Evolutionary conservation across 2,329 filamentous ascomycete species (phyloP), one percentile per base, ranked within the genome.

Genomic region (Clonostachys solani): DNA sequence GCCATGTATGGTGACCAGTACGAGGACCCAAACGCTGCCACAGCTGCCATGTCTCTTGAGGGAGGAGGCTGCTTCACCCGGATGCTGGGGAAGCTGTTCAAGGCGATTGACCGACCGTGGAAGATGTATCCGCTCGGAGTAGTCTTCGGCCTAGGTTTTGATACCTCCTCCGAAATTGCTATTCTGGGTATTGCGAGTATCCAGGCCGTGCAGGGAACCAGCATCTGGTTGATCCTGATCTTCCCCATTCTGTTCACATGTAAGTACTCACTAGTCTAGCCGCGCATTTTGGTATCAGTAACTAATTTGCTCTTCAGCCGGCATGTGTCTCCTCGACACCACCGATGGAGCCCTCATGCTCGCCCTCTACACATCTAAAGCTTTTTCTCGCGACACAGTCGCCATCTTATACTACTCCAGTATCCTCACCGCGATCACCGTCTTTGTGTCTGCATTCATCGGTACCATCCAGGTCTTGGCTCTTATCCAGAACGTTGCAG

Each of bases 41-140:
- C 17, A 4, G 36, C 15, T n/a, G 15, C 17, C 36, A 18, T 89
- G 60, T 79, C 84, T 50, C 77, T 95, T 13, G 84, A 92, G 55
- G 89, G 89, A 0, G 86, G 80, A 0, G 92, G 92, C 0, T 81
- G 91, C 46, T 67, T 96, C 37, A 84, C 87, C 23, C 72, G 74
- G 1, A 61, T 94, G 2, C 81, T 96, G 46, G 83, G 86, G 49
- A 80, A 74, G 50, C 75, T 95, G 50, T 96, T 97, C 67, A 83
- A 81, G 40, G 71, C 95, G 19, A 75, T 86, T 33, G 81, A 86
- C 56, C 69, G 80, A 6, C 87, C 89, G 0, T 97, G 92, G 92
- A 97, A 97, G 66, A 96, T 96, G 91, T 94, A 95, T 55, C 91
- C 90, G 0, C 72, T 96, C 0, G 92, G 92, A 0, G 77, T 97